Conservation (phyloP, 2,329 filamentous ascomycete genomes). For the Uncinocarpus reesii region DNA sequence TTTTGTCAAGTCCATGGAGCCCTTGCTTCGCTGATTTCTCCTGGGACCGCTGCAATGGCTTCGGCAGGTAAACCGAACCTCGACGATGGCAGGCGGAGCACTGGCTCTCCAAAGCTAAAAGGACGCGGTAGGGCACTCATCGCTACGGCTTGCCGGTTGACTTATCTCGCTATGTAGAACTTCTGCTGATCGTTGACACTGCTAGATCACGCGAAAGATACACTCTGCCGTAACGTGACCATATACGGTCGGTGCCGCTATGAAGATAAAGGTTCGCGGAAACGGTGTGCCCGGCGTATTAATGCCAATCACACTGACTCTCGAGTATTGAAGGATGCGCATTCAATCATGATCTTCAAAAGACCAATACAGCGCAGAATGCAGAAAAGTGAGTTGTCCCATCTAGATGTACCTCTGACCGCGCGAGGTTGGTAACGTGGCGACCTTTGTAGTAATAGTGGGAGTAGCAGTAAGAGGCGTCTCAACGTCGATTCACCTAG, state of each 20-base stretch:
- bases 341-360: conserved; percentile 75
- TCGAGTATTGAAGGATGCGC: conserved; percentile 50
- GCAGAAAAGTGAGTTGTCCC: conserved; percentile 29
- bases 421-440: neutral
- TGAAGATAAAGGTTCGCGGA: conserved; percentile 60
- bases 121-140: conserved; percentile 35
- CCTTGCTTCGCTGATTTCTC: conserved; percentile 29
- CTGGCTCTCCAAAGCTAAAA: conserved; percentile 40
- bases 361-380: conserved; percentile 39
- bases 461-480: conserved; percentile 48
- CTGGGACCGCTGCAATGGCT: conserved; percentile 32
- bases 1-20: conserved; percentile 33
- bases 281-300: neutral
- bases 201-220: conserved; percentile 70
- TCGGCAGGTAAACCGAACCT: conserved; percentile 35
- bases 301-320: conserved; percentile 13
- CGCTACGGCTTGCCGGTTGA: no score
- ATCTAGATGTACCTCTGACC: neutral
- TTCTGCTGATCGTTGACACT: neutral
- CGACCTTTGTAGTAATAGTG: conserved; percentile 1
- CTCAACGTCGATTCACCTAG: conserved; percentile 94
- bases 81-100: conserved; percentile 38
- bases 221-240: conserved; percentile 79
- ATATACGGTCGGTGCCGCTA: conserved; percentile 91
- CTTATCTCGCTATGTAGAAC: no score